A percentile compares a stretch with the other conserved stretches of the same genome.
These are phyloP conservation scores for Herpetomonas muscarum DNA, from an alignment of 208 protist genomes.

Conservation along the genomic window DNA sequence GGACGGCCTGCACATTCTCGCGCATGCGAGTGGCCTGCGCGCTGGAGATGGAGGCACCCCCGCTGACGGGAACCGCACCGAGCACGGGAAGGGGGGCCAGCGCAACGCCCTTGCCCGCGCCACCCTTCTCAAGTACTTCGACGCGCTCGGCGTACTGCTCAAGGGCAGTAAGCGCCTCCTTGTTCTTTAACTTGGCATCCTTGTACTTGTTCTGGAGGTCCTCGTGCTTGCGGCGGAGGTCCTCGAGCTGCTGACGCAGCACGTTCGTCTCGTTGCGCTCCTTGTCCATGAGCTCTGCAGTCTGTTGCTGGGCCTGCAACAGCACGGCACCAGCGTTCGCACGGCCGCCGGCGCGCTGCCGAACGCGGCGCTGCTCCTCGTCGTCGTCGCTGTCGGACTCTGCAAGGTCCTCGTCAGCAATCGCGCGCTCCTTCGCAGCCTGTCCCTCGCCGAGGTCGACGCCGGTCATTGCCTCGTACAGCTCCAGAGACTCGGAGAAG, in stretches of 20 bases:
- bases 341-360: slow-evolving; percentile 17
- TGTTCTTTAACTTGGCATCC: slow-evolving; percentile 89
- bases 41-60: slow-evolving; percentile 7
- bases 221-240: slow-evolving; percentile 74
- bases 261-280: slow-evolving; percentile 56
- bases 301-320: slow-evolving; percentile 73
- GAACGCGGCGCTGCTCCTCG: slow-evolving; percentile 48
- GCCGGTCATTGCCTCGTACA: slow-evolving; percentile 87
- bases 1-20: slow-evolving; percentile 41
- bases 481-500: slow-evolving; percentile 68
- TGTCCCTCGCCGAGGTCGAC: slow-evolving; percentile 77
- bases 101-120: not conserved
- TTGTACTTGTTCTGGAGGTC: slow-evolving; percentile 91
- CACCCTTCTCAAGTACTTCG: slow-evolving; percentile 49
- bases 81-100: slow-evolving; percentile 24
- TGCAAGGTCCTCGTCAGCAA: slow-evolving; percentile 39
- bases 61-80: slow-evolving; percentile 13
- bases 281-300: slow-evolving; percentile 62
- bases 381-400: slow-evolving; percentile 81
- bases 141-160: slow-evolving; percentile 66
- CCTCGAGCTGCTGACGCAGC: slow-evolving; percentile 69
- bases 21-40: slow-evolving; percentile 51
- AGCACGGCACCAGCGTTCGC: slow-evolving; percentile 43
- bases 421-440: slow-evolving; percentile 47
- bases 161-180: slow-evolving; percentile 54